Evolutionary conservation across 2,329 filamentous ascomycete species (phyloP), one percentile per base, ranked within the genome.

Genomic region (Colletotrichum sp.): DNA sequence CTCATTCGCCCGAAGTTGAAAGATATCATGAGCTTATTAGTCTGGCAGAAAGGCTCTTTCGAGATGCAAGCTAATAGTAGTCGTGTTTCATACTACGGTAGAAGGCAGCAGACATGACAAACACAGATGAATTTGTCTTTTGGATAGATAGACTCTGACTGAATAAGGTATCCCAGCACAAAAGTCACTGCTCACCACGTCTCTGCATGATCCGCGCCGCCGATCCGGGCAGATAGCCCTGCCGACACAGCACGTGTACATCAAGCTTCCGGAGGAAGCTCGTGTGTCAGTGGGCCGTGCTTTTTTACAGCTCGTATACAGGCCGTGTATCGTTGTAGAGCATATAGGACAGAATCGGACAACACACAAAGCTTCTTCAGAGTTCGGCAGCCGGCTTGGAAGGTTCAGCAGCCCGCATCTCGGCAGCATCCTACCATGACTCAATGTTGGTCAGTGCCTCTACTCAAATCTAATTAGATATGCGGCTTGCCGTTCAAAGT

Each of bases 51-150:
- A 16, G 55, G 0, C 25, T 59, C 25, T 59, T 30, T 59, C 25
- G 9, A 1, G 16, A 6, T 27, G 25, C 2, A 59, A 59, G 8
- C 3, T 59, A 19, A 19, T 0, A 11, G 9, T 29, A 52, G 2
- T 52, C n/a, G 44, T 0, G 11, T 22, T 52, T n/a, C 39, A n/a
- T n/a, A 1, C 9, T n/a, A 6, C 8, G 19, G 19, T 0, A 6
- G 1, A 49, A 4, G 19, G 19, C 12, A 34, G 12, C 4, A 34
- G 32, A 6, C 12, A 34, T 34, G 13, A 34, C 0, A 13, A 13
- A 34, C 32, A 34, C 32, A 36, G 13, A 15, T 7, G 34, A 5
- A 15, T 2, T 36, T 36, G 13, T 36, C 3, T 3, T 6, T 29
- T 29, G 29, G 15, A 19, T 9, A 39, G 15, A 39, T 16, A 19